Conservation (phyloP, 805 yeast species). For the Saturnispora besseyi region DNA sequence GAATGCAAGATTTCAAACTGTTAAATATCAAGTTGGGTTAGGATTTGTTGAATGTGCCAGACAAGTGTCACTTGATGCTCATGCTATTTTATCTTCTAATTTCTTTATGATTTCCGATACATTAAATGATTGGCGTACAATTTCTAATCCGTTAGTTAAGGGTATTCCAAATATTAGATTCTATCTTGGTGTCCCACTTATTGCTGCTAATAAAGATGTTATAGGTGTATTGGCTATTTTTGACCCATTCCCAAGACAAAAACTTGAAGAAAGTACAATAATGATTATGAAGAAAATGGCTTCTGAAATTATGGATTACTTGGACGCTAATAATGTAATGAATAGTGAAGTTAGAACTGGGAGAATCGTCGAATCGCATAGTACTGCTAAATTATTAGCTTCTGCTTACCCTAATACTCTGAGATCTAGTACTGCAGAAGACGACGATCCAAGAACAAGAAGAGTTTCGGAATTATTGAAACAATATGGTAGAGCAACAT, state of each 20-base stretch:
- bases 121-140: constrained; percentile 60
- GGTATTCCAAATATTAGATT: constrained; percentile 52
- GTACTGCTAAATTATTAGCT: too few species aligned
- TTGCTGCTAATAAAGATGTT: constrained; percentile 30
- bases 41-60: constrained; percentile 45
- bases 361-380: too few species aligned
- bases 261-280: constrained; percentile 30
- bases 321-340: constrained; percentile 21
- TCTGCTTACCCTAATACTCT: too few species aligned
- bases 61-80: constrained; percentile 55
- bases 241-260: constrained; percentile 17
- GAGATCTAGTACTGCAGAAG: neutral
- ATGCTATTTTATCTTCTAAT: constrained; percentile 51
- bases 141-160: constrained; percentile 52
- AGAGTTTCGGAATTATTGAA: constrained; percentile 19
- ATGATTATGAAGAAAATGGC: constrained; percentile 31
- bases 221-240: too few species aligned
- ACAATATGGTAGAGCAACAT: constrained; percentile 51
- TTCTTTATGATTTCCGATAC: constrained; percentile 52
- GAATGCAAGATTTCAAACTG: constrained; percentile 36
- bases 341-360: neutral
- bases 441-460: neutral
- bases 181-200: constrained; percentile 58
- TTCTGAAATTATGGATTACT: constrained; percentile 33
- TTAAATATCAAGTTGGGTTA: constrained; percentile 42